Evolutionary conservation across 805 yeast species (phyloP).

Genomic region (Kuraishia ogatae): DNA sequence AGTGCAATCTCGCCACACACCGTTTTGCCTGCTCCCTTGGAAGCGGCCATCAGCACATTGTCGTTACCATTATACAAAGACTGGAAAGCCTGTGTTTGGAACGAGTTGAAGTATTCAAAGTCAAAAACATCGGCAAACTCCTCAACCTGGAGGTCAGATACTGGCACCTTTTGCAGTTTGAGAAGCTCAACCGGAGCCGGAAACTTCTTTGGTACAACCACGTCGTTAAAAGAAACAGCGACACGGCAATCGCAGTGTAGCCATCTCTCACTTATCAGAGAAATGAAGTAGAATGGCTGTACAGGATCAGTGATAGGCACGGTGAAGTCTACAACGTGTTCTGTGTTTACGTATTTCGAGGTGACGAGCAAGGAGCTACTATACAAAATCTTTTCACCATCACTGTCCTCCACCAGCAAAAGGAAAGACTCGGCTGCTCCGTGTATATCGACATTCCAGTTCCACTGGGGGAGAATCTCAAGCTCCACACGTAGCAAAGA

Average conservation of each 20-base stretch:
- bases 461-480: slow-evolving; percentile 64
- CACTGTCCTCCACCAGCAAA: slow-evolving; percentile 71
- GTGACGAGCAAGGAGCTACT: slow-evolving; percentile 45
- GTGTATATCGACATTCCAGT: slow-evolving; percentile 64
- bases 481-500: slow-evolving; percentile 57
- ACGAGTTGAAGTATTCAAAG: slow-evolving; percentile 52
- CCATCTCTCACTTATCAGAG: slow-evolving; percentile 79
- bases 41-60: slow-evolving; percentile 56
- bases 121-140: slow-evolving; percentile 39
- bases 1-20: slow-evolving; percentile 65
- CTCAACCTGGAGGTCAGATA: slow-evolving; percentile 34
- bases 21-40: slow-evolving; percentile 75
- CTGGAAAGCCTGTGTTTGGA: slow-evolving; percentile 68
- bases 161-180: slow-evolving; percentile 42
- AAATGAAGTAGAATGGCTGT: slow-evolving; percentile 66
- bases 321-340: slow-evolving; percentile 55
- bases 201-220: slow-evolving; percentile 54
- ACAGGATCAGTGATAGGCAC: slow-evolving; percentile 49
- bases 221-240: slow-evolving; percentile 46
- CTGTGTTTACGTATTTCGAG: slow-evolving; percentile 38
- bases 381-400: slow-evolving; percentile 68
- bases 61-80: slow-evolving; percentile 48
- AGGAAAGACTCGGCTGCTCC: slow-evolving; percentile 59
- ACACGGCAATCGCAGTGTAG: slow-evolving; percentile 57
- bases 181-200: slow-evolving; percentile 53